Base-by-base conservation (phyloP, 768 basidiomycete genomes). In the Rhizopogon sp. region DNA sequence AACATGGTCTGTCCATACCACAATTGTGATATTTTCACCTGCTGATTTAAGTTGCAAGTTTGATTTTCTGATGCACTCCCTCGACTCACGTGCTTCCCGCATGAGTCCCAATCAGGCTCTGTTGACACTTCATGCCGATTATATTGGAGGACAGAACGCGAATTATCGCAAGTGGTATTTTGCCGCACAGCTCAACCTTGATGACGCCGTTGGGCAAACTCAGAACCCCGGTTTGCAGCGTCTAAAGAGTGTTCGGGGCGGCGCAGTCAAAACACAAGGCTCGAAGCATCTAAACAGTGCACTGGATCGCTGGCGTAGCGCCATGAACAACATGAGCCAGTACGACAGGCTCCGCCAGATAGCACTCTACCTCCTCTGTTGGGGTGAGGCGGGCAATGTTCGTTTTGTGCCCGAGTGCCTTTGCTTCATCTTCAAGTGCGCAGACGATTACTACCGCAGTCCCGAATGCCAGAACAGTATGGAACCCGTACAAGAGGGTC, bases 151-250 rank as follows among this genome's bases (percentile, higher is more conserved):
- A 44, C 91, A 93, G 66, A 90, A 98, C 67, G 97, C 97, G 62
- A 98, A 98, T 76, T 98, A 98, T 72, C 90, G 97, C 70, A 98
- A 98, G 73, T 98, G 97, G 97, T 99, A 99, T 70, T 99, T 98
- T 70, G 97, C 97, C 39, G 94, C 96, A 11, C 97, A 99, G 69
- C 89, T 99, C 70, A 96, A 98, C 70, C 88, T 99, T 55, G 97
- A 99, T 74, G 97, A 99, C 65, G 96, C 96, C 29, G 94, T 98
- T 56, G 97, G 97, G 46, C 88, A 93, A 62, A 84, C 88, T 8
- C 90, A 96, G 67, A 97, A 98, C 71, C 92, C 93, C 11, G 94
- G 94, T 58, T 80, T 97, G 25, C 86, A 92, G 56, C 88, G 94
- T 17, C 82, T 95, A 46, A 88, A 88, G 66, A 89, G 87, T 46